Conservation (phyloP, 1,284 basidiomycete genomes). For the Pseudozyma sp. region DNA sequence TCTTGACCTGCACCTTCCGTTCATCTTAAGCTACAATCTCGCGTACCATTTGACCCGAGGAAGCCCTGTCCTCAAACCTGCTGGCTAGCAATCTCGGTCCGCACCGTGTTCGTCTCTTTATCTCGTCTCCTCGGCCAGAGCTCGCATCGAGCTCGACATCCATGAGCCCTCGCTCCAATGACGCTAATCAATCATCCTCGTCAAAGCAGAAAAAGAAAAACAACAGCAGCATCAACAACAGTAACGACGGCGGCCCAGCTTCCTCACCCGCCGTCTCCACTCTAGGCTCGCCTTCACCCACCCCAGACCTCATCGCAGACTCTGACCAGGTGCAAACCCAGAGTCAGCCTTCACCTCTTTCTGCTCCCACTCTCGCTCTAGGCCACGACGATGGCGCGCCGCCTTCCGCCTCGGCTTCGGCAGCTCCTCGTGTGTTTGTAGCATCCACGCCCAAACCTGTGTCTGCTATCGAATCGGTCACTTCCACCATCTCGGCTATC, state of each 20-base stretch:
- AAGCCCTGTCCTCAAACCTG: background rate
- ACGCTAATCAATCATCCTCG: conserved; percentile 20
- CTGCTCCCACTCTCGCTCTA: background rate
- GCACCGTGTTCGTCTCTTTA: background rate
- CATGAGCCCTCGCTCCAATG: conserved; percentile 42
- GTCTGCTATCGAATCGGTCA: conserved; percentile 38
- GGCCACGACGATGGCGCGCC: background rate
- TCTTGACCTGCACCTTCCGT: background rate
- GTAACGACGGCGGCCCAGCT: conserved; percentile 6
- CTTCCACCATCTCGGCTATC: conserved; percentile 41
- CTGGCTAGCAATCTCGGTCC: background rate
- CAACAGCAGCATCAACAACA: conserved; percentile 14
- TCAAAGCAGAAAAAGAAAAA: conserved; percentile 43
- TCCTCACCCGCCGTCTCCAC: conserved; percentile 1
- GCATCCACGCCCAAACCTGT: conserved; percentile 33
- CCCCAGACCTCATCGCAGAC: background rate
- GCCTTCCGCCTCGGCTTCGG: conserved; percentile 4
- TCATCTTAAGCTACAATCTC: too few relatives aligned
- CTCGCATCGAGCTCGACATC: conserved; percentile 10
- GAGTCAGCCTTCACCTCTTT: background rate
- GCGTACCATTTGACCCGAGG: too few relatives aligned
- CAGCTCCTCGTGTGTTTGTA: conserved; percentile 22
- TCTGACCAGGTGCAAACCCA: background rate
- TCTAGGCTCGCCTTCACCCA: conserved; percentile 1
- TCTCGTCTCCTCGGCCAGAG: background rate